These are phyloP conservation scores for Verticillium alfalfae DNA, from an alignment of 2,329 filamentous ascomycete species.

Conservation along the genomic window DNA sequence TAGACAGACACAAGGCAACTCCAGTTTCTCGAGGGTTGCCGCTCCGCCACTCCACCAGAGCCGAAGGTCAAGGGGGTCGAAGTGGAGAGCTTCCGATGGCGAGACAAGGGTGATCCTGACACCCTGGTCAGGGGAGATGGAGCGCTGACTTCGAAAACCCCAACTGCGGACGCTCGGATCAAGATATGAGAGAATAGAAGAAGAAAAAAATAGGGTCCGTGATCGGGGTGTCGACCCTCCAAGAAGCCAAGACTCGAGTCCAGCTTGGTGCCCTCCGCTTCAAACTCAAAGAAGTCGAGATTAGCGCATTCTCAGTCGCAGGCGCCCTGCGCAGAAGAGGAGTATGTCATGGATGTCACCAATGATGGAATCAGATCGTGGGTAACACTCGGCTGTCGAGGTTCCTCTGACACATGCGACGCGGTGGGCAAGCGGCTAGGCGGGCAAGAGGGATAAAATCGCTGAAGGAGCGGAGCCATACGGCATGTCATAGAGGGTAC, in stretches of 20 bases:
- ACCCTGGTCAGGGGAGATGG: slow-evolving; percentile 3
- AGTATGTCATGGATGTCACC: background rate
- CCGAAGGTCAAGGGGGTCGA: background rate
- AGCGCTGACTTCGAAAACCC: background rate
- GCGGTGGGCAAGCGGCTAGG: background rate
- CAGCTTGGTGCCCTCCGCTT: background rate
- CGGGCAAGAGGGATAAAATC: background rate
- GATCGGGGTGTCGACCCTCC: background rate
- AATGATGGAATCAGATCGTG: background rate
- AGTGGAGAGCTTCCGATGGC: background rate
- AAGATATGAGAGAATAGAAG: background rate
- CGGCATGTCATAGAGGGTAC: background rate
- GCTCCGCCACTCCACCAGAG: background rate
- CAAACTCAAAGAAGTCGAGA: background rate
- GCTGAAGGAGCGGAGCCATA: background rate
- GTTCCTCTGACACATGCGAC: background rate
- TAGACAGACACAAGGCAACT: background rate
- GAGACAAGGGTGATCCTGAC: background rate
- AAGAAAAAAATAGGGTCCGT: background rate
- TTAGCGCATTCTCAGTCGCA: background rate
- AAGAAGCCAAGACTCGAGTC: background rate
- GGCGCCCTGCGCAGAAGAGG: background rate
- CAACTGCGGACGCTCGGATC: slow-evolving; percentile 2
- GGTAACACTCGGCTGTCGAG: background rate
- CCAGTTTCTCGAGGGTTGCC: background rate